A percentile compares a stretch with the other conserved stretches of the same genome.
Conservation (phyloP, 139 green algal species). For the Desmodesmus armatus region DNA sequence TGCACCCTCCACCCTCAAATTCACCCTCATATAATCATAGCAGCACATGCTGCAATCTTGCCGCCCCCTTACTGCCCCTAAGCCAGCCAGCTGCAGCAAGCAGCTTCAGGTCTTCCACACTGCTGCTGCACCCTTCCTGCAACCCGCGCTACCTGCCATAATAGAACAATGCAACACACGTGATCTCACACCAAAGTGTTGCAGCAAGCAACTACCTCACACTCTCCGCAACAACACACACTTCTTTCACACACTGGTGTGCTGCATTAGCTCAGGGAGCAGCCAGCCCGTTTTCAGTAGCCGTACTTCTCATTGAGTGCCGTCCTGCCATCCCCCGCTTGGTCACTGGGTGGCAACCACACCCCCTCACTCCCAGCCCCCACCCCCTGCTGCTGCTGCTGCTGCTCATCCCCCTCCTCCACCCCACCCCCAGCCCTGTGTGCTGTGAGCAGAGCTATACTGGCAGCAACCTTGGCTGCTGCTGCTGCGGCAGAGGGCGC, state of each 20-base stretch:
- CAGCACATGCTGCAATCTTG: too few species aligned
- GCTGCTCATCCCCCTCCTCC: not conserved
- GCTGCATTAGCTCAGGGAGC: not conserved
- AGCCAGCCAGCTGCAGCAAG: too few species aligned
- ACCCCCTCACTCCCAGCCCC: not conserved
- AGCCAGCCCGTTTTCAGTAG: conserved; percentile 56
- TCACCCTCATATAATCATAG: too few species aligned
- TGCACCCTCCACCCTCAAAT: too few species aligned
- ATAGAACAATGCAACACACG: not conserved
- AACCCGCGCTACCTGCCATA: not conserved
- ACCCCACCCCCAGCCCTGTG: not conserved
- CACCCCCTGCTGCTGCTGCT: not conserved
- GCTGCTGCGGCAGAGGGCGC: too few species aligned
- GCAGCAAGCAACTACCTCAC: not conserved
- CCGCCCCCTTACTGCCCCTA: too few species aligned
- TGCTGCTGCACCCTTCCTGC: not conserved
- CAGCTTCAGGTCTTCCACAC: too few species aligned
- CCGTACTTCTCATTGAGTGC: conserved; percentile 70
- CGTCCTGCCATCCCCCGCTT: conserved; percentile 71
- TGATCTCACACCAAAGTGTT: not conserved
- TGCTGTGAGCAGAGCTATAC: conserved; percentile 22
- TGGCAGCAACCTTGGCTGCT: conserved; percentile 34
- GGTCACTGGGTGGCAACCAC: conserved; percentile 66
- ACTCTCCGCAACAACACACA: not conserved
- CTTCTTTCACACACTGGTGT: not conserved